Percentiles rank a stretch among this genome's conserved stretches.
Conservation (phyloP, 495 filamentous ascomycete genomes). For the Penicillium daleae region DNA sequence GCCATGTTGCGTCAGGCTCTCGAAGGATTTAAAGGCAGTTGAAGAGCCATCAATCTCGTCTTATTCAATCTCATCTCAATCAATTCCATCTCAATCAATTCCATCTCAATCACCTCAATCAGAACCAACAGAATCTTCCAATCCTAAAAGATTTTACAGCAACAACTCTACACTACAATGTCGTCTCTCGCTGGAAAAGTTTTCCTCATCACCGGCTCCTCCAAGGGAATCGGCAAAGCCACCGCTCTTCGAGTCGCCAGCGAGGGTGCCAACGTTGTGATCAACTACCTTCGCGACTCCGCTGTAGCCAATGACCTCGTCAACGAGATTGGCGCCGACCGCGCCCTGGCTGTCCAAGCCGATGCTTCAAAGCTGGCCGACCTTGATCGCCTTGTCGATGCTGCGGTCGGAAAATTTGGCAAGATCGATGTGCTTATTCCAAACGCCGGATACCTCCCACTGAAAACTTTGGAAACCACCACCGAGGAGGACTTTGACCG, state of each 20-base stretch:
- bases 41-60: neutral
- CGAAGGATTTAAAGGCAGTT: neutral
- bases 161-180: neutral
- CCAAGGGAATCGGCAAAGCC: slow-evolving; percentile 69
- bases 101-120: too few species aligned
- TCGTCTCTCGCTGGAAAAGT: slow-evolving; percentile 13
- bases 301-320: slow-evolving; percentile 60
- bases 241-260: slow-evolving; percentile 56
- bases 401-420: slow-evolving; percentile 48
- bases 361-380: slow-evolving; percentile 45
- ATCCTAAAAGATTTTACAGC: neutral
- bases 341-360: slow-evolving; percentile 59
- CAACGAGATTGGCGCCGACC: slow-evolving; percentile 52
- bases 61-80: neutral
- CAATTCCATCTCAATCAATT: neutral
- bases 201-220: slow-evolving; percentile 59
- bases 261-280: slow-evolving; percentile 64
- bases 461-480: slow-evolving; percentile 57
- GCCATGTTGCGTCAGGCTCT: neutral
- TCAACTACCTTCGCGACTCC: slow-evolving; percentile 63
- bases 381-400: slow-evolving; percentile 47
- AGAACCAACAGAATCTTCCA: neutral
- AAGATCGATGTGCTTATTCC: slow-evolving; percentile 67
- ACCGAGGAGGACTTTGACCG: slow-evolving; percentile 64
- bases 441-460: slow-evolving; percentile 60